Percentiles rank a stretch among this genome's conserved stretches.
Evolutionary conservation across 768 basidiomycete species (phyloP).

Genomic region (Rhodotorula paludigena): DNA sequence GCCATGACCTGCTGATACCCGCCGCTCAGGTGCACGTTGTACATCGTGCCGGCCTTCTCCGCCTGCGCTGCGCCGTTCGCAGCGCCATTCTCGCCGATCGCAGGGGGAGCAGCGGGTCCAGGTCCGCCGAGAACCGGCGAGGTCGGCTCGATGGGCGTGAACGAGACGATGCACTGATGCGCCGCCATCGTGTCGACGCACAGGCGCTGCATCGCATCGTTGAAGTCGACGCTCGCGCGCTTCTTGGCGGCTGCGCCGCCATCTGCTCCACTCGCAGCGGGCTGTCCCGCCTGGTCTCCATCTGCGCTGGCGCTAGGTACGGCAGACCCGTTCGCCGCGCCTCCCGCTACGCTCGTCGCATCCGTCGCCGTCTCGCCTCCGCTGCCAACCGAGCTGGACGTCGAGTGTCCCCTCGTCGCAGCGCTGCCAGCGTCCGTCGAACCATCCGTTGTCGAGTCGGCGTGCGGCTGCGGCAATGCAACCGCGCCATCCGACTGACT

Average conservation of each 20-base stretch:
- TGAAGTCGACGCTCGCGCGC: slow-evolving; percentile 22
- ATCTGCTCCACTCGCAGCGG: too few relatives aligned
- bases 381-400: background rate
- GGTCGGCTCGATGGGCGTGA: slow-evolving; percentile 61
- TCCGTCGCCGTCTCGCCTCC: background rate
- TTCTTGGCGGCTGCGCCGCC: background rate
- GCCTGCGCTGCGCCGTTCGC: background rate
- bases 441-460: background rate
- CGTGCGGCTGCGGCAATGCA: background rate
- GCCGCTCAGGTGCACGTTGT: slow-evolving; percentile 88
- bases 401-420: background rate
- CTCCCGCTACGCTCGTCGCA: background rate
- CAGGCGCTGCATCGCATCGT: slow-evolving; percentile 72
- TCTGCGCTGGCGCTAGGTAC: too few relatives aligned
- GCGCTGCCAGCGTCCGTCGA: background rate
- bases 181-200: slow-evolving; percentile 70
- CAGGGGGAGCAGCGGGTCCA: background rate
- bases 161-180: slow-evolving; percentile 79
- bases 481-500: slow-evolving; percentile 7
- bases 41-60: slow-evolving; percentile 35
- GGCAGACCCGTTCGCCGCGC: background rate
- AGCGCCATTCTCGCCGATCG: slow-evolving; percentile 1
- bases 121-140: background rate
- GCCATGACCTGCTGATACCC: slow-evolving; percentile 88
- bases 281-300: too few relatives aligned